Evolutionary conservation across 2,329 filamentous ascomycete species (phyloP), one percentile per base, ranked within the genome.

Genomic region (Corinectria fuckeliana): DNA sequence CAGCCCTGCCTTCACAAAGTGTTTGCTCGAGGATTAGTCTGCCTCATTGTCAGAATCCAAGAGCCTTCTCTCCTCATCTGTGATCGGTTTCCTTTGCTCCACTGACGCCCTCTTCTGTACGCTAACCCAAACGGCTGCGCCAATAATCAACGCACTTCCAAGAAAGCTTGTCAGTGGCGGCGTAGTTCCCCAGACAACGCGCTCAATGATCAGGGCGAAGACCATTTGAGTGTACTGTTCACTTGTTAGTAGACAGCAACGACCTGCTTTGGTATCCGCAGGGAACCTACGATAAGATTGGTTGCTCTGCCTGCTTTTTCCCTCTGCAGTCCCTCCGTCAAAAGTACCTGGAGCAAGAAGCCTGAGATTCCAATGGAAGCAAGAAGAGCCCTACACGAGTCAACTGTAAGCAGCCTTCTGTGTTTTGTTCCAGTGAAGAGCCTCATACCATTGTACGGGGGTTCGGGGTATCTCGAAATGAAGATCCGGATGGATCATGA

Each of bases 341-440:
- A 77, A 6, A 93, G 80, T 54, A 91, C 90, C 79, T 94, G 91
- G 76, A 93, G 85, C n/a, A 90, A 69, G 68, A 94, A 93, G 0
- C 91, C 91, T 30, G 88, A 90, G 0, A 88, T 70, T 0, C 90
- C 90, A 9, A 95, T 79, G 1, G 76, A 78, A 28, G 86, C 84
- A 1, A 88, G 65, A 13, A 94, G 74, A 39, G 85, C 77, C 48
- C 90, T 72, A 3, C 1, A 89, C 66, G 18, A 0, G 11, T 66
- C 1, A 66, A 55, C 3, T 0, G 28, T 4, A 0, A 25, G 34
- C 6, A 11, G 16, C 11, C 2, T 18, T 25, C 2, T 5, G 5
- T 2, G 5, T 13, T 1, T 23, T 26, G 9, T n/a, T 4, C 1
- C 10, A 3, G 21, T 2, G 1, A 5, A 4, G 0, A 1, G 0